Evolutionary conservation across 257 asterid genomes (phyloP).

Genomic region (Handroanthus guayacan): DNA sequence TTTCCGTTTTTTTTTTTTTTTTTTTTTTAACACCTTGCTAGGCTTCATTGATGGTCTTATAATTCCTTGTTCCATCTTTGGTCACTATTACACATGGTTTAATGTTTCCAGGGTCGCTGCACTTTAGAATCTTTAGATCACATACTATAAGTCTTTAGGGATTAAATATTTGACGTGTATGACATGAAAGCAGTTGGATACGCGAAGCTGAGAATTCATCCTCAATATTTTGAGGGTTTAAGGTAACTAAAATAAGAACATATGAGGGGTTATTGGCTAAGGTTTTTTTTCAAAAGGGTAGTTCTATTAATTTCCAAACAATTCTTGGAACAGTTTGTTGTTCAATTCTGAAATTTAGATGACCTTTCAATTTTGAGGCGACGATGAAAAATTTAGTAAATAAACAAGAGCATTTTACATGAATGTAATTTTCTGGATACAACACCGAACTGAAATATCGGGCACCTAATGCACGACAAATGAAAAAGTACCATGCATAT

Average conservation of each 20-base stretch:
- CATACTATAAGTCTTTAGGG: too few relatives aligned
- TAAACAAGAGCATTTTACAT: not conserved
- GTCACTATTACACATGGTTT: conserved; percentile 62
- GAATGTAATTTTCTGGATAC: not conserved
- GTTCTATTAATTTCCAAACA: not conserved
- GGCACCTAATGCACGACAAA: too few relatives aligned
- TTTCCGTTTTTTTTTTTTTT: too few relatives aligned
- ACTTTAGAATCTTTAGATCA: not conserved
- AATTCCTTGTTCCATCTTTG: conserved; percentile 66
- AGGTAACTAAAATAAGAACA: too few relatives aligned
- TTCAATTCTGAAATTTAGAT: not conserved
- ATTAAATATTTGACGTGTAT: too few relatives aligned
- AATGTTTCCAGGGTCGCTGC: not conserved
- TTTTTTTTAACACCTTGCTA: conserved; percentile 43
- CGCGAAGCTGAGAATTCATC: conserved; percentile 30
- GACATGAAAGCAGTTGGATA: not conserved
- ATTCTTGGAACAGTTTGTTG: not conserved
- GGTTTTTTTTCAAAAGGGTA: too few relatives aligned
- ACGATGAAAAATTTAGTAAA: not conserved
- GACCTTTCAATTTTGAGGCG: not conserved
- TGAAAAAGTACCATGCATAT: too few relatives aligned
- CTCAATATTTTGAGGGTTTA: not conserved
- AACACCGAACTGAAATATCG: not conserved
- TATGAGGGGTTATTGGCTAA: too few relatives aligned
- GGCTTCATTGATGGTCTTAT: conserved; percentile 57